phyloP scores from a whole-genome alignment of 2,329 filamentous ascomycete species.

The Fusarium drepaniforme region DNA sequence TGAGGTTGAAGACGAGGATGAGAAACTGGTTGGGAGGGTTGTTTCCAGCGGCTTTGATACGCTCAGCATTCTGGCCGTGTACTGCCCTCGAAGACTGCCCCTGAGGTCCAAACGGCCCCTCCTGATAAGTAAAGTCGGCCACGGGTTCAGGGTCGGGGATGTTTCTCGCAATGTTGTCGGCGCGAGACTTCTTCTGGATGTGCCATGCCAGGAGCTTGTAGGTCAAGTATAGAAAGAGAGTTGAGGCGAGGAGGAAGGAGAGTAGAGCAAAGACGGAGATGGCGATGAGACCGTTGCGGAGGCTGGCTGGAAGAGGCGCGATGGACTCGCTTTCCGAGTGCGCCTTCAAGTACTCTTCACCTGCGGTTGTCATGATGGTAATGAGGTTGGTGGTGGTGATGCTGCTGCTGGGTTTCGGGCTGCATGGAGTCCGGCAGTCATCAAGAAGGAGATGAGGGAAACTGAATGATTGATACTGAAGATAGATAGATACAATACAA shows the following conservation, averaged over 20 bases:
- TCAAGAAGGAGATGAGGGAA: neutral
- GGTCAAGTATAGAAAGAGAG: constrained; percentile 46
- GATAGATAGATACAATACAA: neutral
- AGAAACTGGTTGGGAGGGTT: constrained; percentile 72
- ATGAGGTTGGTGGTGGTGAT: neutral
- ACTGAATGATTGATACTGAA: neutral
- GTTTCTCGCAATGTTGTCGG: constrained; percentile 23
- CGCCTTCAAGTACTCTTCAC: constrained; percentile 19
- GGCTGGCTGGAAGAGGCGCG: constrained; percentile 32
- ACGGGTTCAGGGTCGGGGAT: constrained; percentile 30
- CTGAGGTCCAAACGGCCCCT: constrained; percentile 16
- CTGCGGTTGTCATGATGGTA: constrained; percentile 18
- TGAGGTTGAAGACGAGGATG: constrained; percentile 76
- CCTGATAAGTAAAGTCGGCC: constrained; percentile 47
- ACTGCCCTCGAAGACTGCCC: constrained; percentile 16
- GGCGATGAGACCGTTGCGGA: constrained; percentile 43
- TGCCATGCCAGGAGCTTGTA: constrained; percentile 45
- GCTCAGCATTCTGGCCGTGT: constrained; percentile 14
- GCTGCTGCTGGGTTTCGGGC: neutral
- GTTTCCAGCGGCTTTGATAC: constrained; percentile 13
- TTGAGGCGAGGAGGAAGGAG: constrained; percentile 44
- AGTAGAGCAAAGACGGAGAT: constrained; percentile 46
- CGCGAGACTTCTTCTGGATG: constrained; percentile 21
- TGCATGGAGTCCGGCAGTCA: constrained; percentile 3
- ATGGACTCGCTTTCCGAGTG: constrained; percentile 35